Base-by-base conservation (phyloP, 495 filamentous ascomycete species). In the Coniosporium apollinis region DNA sequence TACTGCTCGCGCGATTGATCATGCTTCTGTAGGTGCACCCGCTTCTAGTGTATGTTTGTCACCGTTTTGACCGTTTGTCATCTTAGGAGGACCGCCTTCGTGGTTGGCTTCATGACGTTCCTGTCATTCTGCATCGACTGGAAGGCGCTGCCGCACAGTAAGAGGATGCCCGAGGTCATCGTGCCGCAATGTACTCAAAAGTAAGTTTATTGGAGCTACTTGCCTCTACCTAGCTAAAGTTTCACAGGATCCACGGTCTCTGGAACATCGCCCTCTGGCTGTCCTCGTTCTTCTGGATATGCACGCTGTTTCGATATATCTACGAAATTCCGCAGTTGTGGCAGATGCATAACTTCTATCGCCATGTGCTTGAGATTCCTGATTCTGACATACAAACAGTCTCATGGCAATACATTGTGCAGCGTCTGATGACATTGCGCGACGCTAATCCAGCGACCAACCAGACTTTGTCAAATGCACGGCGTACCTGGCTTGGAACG, bases 331-430 rank as follows among this genome's bases (percentile, higher is more conserved):
- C 76, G 13, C 68, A 76, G 15, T 66, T 96, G 11, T 61, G 69
- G 44, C 65, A 81, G 20, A 73, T 93, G 55, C 83, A 85, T 46
- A 76, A 89, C 54, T 97, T 96, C 56, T 97, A 83, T 55, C 57
- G 70, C 26, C 71, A 94, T 49, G 66, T 94, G 5, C 70, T 97
- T 11, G 76, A 78, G 20, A 77, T 97, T 21, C 80, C 82, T 2
- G 91, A 96, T 46, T 61, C 71, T 15, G 91, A 97, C 41, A 91
- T 97, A 50, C 91, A 96, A 56, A 94, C 86, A 0, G 77, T 96
- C 21, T 82, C 84, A 5, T 97, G 89, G 89, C 84, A 94, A 52
- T 79, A 91, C 40, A 69, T 96, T 22, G 87, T 97, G 28, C 77
- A 72, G 22, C 77, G 85, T 30, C 62, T 97, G 36, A 94, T 94